phyloP scores from a whole-genome alignment of 2,329 filamentous ascomycete species.

The Cadophora sp. region DNA sequence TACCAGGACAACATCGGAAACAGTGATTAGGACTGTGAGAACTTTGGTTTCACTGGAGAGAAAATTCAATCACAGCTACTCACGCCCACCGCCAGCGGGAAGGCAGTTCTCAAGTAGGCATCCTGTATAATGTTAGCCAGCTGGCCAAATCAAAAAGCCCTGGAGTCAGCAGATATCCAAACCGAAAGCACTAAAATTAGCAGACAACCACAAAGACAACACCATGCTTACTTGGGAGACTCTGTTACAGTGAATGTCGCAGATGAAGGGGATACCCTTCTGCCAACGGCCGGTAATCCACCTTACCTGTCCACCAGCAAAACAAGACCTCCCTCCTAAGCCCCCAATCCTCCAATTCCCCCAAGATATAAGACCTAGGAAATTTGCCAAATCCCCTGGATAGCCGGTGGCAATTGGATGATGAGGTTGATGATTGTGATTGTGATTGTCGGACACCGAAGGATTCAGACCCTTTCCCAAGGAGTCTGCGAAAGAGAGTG shows the following conservation, averaged over 20 bases:
- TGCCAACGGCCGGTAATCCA: constrained; percentile 1
- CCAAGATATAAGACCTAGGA: constrained; percentile 13
- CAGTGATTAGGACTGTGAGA: not conserved
- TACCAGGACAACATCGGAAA: not conserved
- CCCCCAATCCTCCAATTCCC: constrained; percentile 14
- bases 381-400: not conserved
- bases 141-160: not conserved
- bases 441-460: not conserved
- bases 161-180: not conserved
- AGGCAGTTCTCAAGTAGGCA: constrained; percentile 4
- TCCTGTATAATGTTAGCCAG: constrained; percentile 6
- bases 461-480: constrained; percentile 11
- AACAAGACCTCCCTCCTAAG: constrained; percentile 12
- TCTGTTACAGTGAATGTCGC: constrained; percentile 13
- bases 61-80: constrained; percentile 6
- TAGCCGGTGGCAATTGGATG: not conserved
- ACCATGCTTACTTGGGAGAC: constrained; percentile 10
- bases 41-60: constrained; percentile 9
- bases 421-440: not conserved
- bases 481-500: constrained; percentile 9
- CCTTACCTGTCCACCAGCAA: constrained; percentile 16
- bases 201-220: constrained; percentile 1
- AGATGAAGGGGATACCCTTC: constrained; percentile 7
- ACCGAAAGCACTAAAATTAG: not conserved
- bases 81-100: constrained; percentile 12